Percentiles rank a stretch among this genome's conserved stretches.
Conservation (phyloP, 345 rosid species). For the Excoecaria agallocha region DNA sequence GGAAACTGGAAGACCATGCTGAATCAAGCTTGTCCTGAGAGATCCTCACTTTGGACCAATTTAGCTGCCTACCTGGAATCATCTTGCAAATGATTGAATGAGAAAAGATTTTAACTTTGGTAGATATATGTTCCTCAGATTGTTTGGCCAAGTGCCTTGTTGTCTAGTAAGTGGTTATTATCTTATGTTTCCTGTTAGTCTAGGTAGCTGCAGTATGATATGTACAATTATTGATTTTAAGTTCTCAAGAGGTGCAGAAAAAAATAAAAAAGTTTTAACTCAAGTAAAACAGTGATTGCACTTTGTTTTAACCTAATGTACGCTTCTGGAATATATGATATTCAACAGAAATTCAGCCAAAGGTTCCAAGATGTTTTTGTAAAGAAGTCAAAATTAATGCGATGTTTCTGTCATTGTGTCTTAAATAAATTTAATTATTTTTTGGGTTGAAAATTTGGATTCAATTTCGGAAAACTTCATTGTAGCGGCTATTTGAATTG, state of each 20-base stretch:
- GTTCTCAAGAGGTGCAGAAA: not conserved
- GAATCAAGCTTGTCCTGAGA: slow-evolving; percentile 38
- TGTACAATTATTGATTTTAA: too few species aligned
- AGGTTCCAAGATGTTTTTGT: not conserved
- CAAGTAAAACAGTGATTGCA: too few species aligned
- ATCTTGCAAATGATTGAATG: not conserved
- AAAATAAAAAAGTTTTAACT: too few species aligned
- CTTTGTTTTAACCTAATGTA: too few species aligned
- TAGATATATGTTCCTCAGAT: not conserved
- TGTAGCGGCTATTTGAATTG: not conserved
- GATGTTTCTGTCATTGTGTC: not conserved
- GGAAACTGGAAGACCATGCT: slow-evolving; percentile 34
- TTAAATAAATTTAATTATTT: not conserved
- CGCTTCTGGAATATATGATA: not conserved
- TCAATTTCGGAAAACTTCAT: not conserved
- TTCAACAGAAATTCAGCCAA: not conserved
- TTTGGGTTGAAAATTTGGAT: not conserved
- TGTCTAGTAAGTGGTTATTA: not conserved
- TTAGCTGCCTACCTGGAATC: slow-evolving; percentile 9
- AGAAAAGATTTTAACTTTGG: not conserved
- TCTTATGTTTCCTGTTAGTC: not conserved
- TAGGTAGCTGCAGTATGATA: not conserved
- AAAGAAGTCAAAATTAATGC: not conserved
- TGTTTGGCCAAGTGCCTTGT: not conserved
- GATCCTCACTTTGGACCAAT: slow-evolving; percentile 44